These are phyloP conservation scores for Populus trichocarpa DNA, from an alignment of 441 rosid species.

Conservation along the genomic window DNA sequence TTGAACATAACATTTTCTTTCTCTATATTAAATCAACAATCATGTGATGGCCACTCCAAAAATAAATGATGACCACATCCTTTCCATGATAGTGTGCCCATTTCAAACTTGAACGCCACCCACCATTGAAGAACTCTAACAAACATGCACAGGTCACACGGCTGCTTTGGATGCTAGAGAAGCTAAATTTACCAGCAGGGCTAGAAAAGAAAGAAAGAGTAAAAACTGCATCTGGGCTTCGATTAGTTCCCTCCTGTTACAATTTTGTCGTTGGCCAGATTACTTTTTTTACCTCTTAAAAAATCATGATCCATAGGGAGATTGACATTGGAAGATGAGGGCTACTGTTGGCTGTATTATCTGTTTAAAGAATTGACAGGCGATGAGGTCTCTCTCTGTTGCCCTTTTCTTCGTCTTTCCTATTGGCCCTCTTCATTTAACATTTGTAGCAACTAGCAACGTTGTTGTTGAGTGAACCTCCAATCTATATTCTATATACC, in stretches of 20 bases:
- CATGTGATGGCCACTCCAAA: not conserved
- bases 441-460: not conserved
- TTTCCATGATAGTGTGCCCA: not conserved
- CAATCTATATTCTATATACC: too few relatives aligned
- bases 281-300: not conserved
- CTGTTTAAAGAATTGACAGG: not conserved
- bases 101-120: not conserved
- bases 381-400: not conserved
- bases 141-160: not conserved
- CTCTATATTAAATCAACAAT: not conserved
- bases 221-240: not conserved
- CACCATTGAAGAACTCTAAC: not conserved
- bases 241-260: not conserved
- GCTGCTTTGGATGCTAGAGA: not conserved
- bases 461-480: too few relatives aligned
- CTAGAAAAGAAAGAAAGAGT: not conserved
- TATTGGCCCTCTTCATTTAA: not conserved
- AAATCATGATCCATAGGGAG: not conserved
- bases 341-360: not conserved
- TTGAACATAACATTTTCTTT: not conserved
- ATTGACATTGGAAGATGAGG: not conserved
- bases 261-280: not conserved
- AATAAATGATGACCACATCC: not conserved
- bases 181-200: not conserved
- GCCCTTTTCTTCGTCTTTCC: not conserved